These are phyloP conservation scores for Thermomyces lanuginosus DNA, from an alignment of 2,329 filamentous ascomycete genomes.

Conservation along the genomic window DNA sequence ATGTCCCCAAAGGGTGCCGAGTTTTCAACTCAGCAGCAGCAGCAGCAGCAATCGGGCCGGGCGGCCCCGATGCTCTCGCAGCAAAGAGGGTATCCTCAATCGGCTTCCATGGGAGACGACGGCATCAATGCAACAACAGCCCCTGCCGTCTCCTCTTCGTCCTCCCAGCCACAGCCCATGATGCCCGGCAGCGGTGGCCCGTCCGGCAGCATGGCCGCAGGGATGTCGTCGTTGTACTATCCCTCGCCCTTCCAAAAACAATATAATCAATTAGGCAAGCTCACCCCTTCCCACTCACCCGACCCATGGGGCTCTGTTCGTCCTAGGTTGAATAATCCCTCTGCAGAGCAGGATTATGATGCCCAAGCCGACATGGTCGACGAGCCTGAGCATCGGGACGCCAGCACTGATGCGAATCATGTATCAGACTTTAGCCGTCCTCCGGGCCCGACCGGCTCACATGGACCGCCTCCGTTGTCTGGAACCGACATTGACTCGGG, in stretches of 20 bases:
- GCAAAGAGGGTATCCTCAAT: constrained; percentile 19
- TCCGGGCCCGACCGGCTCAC: constrained; percentile 26
- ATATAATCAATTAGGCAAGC: constrained; percentile 89
- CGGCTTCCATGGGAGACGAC: constrained; percentile 20
- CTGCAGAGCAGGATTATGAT: constrained; percentile 92
- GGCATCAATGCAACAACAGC: constrained; percentile 12
- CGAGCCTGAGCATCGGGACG: constrained; percentile 49
- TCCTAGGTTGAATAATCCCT: constrained; percentile 47
- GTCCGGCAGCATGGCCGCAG: constrained; percentile 17
- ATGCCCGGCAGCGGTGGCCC: constrained; percentile 14
- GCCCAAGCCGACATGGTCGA: constrained; percentile 79
- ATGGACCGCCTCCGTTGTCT: constrained; percentile 27
- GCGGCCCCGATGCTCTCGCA: constrained; percentile 30
- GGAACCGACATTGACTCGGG: constrained; percentile 20
- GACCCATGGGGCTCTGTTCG: constrained; percentile 13
- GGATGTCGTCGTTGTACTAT: constrained; percentile 47
- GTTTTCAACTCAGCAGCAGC: constrained; percentile 40
- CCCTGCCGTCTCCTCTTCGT: neutral
- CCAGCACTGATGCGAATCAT: constrained; percentile 54
- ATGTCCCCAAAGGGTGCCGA: constrained; percentile 46
- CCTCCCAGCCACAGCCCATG: constrained; percentile 12
- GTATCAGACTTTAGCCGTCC: constrained; percentile 34
- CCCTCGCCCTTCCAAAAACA: constrained; percentile 82
- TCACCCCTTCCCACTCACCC: constrained; percentile 34
- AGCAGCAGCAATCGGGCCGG: constrained; percentile 31